Evolutionary conservation across 2,329 filamentous ascomycete species (phyloP).

Genomic region (Neurospora crassa): DNA sequence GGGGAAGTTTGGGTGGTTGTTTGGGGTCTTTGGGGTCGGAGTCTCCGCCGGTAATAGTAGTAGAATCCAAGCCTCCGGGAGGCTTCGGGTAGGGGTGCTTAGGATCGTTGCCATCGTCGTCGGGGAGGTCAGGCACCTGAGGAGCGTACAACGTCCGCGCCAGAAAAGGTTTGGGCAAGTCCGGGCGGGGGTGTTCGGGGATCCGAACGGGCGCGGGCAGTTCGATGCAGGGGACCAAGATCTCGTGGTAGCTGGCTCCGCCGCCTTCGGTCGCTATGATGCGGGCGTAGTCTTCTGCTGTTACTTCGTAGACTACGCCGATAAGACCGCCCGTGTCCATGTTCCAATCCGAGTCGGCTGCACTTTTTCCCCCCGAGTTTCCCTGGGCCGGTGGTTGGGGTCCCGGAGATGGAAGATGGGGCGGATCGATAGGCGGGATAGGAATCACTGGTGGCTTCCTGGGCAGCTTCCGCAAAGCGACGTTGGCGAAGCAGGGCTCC

Average conservation of each 20-base stretch:
- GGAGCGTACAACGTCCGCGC: slow-evolving; percentile 80
- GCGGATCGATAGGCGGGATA: slow-evolving; percentile 19
- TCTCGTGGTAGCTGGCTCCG: slow-evolving; percentile 74
- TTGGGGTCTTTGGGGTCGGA: slow-evolving; percentile 10
- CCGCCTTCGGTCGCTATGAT: slow-evolving; percentile 90
- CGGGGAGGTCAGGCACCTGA: slow-evolving; percentile 28
- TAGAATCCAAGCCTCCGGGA: not conserved
- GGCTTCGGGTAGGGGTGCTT: slow-evolving; percentile 1
- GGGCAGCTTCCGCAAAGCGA: slow-evolving; percentile 47
- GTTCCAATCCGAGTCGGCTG: slow-evolving; percentile 46
- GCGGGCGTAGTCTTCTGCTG: slow-evolving; percentile 65
- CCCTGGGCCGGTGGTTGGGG: not conserved
- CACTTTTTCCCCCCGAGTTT: slow-evolving; percentile 15
- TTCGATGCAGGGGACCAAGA: slow-evolving; percentile 67
- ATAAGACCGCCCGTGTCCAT: slow-evolving; percentile 57
- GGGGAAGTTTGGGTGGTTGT: slow-evolving; percentile 19
- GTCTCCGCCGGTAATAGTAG: slow-evolving; percentile 6
- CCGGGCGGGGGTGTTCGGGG: slow-evolving; percentile 49
- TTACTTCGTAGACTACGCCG: slow-evolving; percentile 94
- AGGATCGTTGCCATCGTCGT: slow-evolving; percentile 14
- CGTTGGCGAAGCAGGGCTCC: slow-evolving; percentile 91
- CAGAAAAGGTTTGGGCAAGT: slow-evolving; percentile 55
- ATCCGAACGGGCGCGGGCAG: slow-evolving; percentile 52
- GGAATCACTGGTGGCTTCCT: slow-evolving; percentile 24
- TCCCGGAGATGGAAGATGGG: slow-evolving; percentile 19